Base-by-base conservation (phyloP, 805 yeast species). In the Vanderwaltozyma yarrowii region DNA sequence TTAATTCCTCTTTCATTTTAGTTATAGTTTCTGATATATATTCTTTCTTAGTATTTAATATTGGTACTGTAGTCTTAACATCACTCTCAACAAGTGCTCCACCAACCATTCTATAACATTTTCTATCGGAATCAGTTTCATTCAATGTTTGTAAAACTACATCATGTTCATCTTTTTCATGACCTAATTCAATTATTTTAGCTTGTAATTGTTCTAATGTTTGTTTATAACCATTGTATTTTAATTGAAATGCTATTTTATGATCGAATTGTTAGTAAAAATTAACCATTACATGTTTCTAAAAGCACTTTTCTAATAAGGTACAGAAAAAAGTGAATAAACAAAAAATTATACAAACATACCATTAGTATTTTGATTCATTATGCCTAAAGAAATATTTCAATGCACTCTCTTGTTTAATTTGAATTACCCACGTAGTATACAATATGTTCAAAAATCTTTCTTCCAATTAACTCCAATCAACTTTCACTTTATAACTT, bases 51-150 rank as follows among this genome's bases (percentile, higher is more conserved):
- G 73, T 66, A 36, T 70, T 67, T 38, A 86, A 61, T 10, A 78
- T 67, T 11, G 78, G 79, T 4, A 71, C 61, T 4, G 88, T 92
- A 30, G 83, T 86, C n/a, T 70, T 78, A 4, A 86, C 92, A 4
- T 78, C 70, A 46, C 83, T 79, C 53, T 87, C 94, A 14, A 88
- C 82, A 24, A 89, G 68, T 3, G 88, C 95, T 9, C 95, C 94
- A 19, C 96, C 96, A 24, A 89, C 73, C 96, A 92, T 86, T 51
- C 94, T 76, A 63, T 77, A 87, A 53, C 96, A 86, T 54, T 79
- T 78, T 43, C 98, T 74, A 32, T 71, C 76, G n/a, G 45, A 32
- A 18, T 78, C 76, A 9, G 76, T 65, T 1, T 61, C 64, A 31
- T 59, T 45, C 23, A 82, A 60, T 2, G 89, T 78, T 16, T 68